Base-by-base conservation (phyloP, 768 basidiomycete species). In the Kwoniella sp. region DNA sequence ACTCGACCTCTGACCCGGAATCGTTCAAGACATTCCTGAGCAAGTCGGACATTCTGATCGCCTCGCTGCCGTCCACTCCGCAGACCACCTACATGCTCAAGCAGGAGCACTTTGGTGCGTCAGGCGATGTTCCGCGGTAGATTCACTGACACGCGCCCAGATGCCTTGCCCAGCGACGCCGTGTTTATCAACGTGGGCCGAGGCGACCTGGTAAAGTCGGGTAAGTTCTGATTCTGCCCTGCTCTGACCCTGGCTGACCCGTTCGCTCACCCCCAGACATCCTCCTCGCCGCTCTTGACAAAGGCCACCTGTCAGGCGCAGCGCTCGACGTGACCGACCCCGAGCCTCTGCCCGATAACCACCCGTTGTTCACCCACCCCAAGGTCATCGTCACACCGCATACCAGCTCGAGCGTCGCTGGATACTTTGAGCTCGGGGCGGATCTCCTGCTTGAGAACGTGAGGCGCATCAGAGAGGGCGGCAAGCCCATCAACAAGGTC, bases 141-240 rank as follows among this genome's bases (percentile, higher is more conserved):
- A 15, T 29, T 20, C 17, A 38, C 34, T 34, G 37, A 29, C 8
- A 22, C 46, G 43, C 59, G 37, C 40, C 23, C 22, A 54, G 32
- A 38, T 14, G 48, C 53, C 8, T 47, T 76, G 39, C 70, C 69
- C n/a, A 55, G 73, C 17, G 65, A 62, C 17, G 65, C 66, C 2
- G 56, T 75, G 22, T 72, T 76, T 29, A 56, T 76, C 38, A 77
- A 77, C 51, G 71, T 76, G 23, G 76, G 76, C 1, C 51, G 76
- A 34, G 76, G 76, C 6, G 67, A 70, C 43, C 62, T 75, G 15
- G 62, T 73, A 20, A 59, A 69, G 28, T 68, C 73, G 11, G 69
- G 72, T 72, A 27, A 53, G 62, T 55, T 10, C 15, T 17, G 20
- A 19, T 17, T 36, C 23, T 33, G n/a, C 14, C 44, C 44, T 46